These are phyloP conservation scores for Fusarium annulatum DNA, from an alignment of 2,329 filamentous ascomycete species.

Conservation along the genomic window DNA sequence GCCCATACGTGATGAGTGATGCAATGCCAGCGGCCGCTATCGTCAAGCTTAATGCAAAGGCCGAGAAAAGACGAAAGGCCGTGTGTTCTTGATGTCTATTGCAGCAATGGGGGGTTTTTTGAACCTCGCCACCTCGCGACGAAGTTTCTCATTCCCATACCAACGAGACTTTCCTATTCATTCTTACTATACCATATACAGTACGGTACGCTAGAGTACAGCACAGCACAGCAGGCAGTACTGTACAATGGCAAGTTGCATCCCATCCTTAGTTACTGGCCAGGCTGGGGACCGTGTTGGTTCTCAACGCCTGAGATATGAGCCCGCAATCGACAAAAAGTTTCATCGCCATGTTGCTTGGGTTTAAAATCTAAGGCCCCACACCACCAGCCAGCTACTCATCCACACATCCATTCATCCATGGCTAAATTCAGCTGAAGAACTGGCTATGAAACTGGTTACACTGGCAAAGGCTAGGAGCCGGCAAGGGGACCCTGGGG, in stretches of 20 bases:
- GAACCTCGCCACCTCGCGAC: background rate
- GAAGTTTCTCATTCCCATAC: background rate
- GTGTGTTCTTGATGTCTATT: background rate
- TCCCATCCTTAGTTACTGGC: background rate
- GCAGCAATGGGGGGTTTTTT: background rate
- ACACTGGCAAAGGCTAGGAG: background rate
- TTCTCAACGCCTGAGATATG: constrained; percentile 26
- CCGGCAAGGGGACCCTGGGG: background rate
- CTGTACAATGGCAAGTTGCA: background rate
- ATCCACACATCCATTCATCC: background rate
- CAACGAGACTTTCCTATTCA: background rate
- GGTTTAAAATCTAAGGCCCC: background rate
- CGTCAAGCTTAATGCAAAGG: constrained; percentile 4
- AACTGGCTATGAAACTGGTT: background rate
- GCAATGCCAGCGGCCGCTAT: constrained; percentile 3
- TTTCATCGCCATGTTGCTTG: background rate
- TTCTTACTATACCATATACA: background rate
- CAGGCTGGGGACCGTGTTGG: constrained; percentile 18
- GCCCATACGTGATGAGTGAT: background rate
- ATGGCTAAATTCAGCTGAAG: background rate
- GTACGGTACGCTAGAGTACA: background rate
- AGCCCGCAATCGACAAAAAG: constrained; percentile 26
- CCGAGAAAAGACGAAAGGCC: background rate
- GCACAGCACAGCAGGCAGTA: background rate
- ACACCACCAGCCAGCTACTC: constrained; percentile 8